These are phyloP conservation scores for Rhypophila decipiens DNA, from an alignment of 495 filamentous ascomycete species.

Conservation along the genomic window DNA sequence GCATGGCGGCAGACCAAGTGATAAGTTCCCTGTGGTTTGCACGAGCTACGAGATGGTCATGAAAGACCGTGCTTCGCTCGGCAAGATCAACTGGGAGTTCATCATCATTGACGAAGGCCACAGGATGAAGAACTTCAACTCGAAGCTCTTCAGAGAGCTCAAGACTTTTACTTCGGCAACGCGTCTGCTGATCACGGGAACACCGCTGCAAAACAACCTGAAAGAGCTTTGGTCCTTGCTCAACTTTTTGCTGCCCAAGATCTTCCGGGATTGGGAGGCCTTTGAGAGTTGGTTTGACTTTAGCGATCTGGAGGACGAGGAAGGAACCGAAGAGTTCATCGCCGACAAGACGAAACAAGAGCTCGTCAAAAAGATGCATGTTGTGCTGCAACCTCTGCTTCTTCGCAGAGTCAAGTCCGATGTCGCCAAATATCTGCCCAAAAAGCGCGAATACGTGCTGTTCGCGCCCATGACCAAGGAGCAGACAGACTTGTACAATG, in stretches of 20 bases:
- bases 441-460: slow-evolving; percentile 92
- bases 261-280: slow-evolving; percentile 81
- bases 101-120: slow-evolving; percentile 98
- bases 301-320: slow-evolving; percentile 70
- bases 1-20: slow-evolving; percentile 35
- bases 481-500: slow-evolving; percentile 86
- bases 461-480: slow-evolving; percentile 83
- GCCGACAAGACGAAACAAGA: slow-evolving; percentile 73
- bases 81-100: slow-evolving; percentile 86
- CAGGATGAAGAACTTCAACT: slow-evolving; percentile 94
- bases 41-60: slow-evolving; percentile 95
- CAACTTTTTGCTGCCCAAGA: slow-evolving; percentile 86
- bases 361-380: slow-evolving; percentile 81
- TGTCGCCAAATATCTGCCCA: slow-evolving; percentile 81
- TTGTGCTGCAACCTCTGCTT: slow-evolving; percentile 86
- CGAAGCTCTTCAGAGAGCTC: slow-evolving; percentile 80
- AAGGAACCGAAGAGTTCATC: slow-evolving; percentile 63
- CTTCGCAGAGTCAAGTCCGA: slow-evolving; percentile 86
- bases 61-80: slow-evolving; percentile 73
- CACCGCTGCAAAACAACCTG: slow-evolving; percentile 92
- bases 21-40: slow-evolving; percentile 81
- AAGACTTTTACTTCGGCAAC: slow-evolving; percentile 84
- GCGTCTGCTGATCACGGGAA: slow-evolving; percentile 87
- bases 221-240: slow-evolving; percentile 92
- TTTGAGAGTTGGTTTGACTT: slow-evolving; percentile 98